Evolutionary conservation across 208 protist genomes (phyloP).

Genomic region (Crithidia sp.): DNA sequence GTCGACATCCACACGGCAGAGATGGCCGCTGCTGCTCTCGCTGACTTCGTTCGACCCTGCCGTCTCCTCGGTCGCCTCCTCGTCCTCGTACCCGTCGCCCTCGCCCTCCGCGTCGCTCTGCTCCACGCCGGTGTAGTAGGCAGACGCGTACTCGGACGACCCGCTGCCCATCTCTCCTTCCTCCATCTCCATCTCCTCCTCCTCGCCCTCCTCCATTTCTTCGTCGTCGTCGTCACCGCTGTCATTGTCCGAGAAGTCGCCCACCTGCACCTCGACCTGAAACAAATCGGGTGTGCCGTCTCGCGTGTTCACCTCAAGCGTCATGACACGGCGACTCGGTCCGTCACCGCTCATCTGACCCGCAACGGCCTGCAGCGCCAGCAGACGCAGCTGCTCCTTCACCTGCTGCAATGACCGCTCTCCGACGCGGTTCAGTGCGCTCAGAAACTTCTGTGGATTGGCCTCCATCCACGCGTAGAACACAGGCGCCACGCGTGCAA

Average conservation of each 20-base stretch:
- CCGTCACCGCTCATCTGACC: slow-evolving; percentile 33
- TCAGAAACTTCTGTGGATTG: slow-evolving; percentile 53
- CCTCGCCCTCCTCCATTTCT: neutral
- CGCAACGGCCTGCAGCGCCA: slow-evolving; percentile 32
- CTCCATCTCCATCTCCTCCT: too few relatives aligned
- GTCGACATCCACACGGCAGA: too few relatives aligned
- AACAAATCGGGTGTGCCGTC: slow-evolving; percentile 30
- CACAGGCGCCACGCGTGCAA: slow-evolving; percentile 40
- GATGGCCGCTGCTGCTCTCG: neutral
- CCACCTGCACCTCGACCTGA: slow-evolving; percentile 37
- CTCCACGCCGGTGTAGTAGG: neutral
- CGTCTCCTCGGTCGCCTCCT: neutral
- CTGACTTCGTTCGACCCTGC: neutral
- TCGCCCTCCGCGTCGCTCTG: neutral
- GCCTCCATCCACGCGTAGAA: slow-evolving; percentile 65
- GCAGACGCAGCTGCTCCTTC: slow-evolving; percentile 30
- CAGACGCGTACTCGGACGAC: neutral
- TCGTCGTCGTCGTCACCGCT: slow-evolving; percentile 9
- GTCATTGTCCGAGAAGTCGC: slow-evolving; percentile 24
- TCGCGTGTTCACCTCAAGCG: slow-evolving; percentile 34
- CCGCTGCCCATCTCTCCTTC: neutral
- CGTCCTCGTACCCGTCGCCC: neutral
- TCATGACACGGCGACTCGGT: slow-evolving; percentile 33
- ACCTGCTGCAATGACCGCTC: slow-evolving; percentile 35
- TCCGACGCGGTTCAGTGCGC: slow-evolving; percentile 25